Conservation (phyloP, 306 rosid genomes). For the Hylodesmum podocarpum region DNA sequence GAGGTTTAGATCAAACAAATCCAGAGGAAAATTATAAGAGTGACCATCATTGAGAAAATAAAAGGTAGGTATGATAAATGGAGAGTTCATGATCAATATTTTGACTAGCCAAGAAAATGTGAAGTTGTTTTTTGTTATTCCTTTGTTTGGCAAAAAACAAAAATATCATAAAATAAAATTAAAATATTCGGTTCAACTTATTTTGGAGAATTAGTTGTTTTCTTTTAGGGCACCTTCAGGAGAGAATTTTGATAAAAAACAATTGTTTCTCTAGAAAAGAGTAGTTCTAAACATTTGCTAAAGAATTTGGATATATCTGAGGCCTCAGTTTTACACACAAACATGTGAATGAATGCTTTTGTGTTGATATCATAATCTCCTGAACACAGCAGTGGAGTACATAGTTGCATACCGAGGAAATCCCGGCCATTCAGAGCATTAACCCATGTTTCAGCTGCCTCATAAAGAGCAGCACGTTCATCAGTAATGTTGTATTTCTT, state of each 20-base stretch:
- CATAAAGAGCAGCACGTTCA: slow-evolving; percentile 91
- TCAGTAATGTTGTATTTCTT: slow-evolving; percentile 93
- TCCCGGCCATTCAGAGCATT: slow-evolving; percentile 84
- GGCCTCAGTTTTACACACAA: background rate
- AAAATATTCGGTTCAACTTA: background rate
- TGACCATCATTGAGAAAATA: background rate
- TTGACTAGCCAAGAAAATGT: background rate
- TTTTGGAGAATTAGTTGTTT: background rate
- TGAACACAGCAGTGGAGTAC: slow-evolving; percentile 25
- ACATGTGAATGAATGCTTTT: slow-evolving; percentile 4
- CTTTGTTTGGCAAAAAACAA: background rate
- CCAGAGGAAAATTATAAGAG: background rate
- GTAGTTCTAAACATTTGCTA: background rate
- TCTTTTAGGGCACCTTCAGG: background rate
- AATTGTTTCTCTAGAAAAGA: background rate
- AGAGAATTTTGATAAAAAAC: background rate
- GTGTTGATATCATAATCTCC: background rate
- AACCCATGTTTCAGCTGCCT: slow-evolving; percentile 98
- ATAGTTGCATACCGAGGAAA: slow-evolving; percentile 89
- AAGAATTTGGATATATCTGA: slow-evolving; percentile 13
- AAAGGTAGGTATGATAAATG: slow-evolving; percentile 12
- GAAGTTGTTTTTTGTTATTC: background rate
- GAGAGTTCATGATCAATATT: background rate
- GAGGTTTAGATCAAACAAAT: slow-evolving; percentile 7
- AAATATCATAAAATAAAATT: background rate